Evolutionary conservation across 495 filamentous ascomycete species (phyloP), one percentile per base, ranked within the genome.

Genomic region (Lophiotrema nucula): DNA sequence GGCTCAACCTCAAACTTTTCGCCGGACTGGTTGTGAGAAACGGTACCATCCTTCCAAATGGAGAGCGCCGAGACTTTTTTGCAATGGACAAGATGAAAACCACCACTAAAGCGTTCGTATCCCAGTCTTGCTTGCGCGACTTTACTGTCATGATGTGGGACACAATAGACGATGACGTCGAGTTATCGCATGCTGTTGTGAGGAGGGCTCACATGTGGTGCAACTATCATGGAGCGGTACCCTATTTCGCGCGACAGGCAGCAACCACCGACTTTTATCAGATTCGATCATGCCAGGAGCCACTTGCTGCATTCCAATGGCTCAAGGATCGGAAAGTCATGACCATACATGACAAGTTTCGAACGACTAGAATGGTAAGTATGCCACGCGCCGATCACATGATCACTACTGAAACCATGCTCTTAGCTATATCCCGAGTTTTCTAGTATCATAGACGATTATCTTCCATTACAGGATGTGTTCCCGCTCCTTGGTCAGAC

Each of bases 241-340:
- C 74, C 2, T 83, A 76, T 76, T 79, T 83, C 47, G 74, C 78
- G 8, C 44, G 73, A 16, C 62, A 70, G 24, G 66, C 72, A 15
- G 75, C 79, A 10, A 64, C 83, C 11, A 58, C 58, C 15, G 67
- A 80, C 58, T 70, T 75, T 13, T 55, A 62, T 6, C 46, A 74
- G 6, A 73, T 74, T 38, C 61, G 59, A n/a, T 67, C 70, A 3
- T 69, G 64, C 5, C 47, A 65, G 2, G 73, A 81, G 56, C 79
- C 77, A 8, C 72, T 82, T 0, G 75, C 77, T 13, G 75, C 80
- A 16, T 82, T 84, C 58, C 72, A 78, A 35, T 84, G 81, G 81
- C 65, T 84, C 51, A 82, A 82, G 56, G 73, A 79, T 47, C 64
- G 74, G 0, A 71, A 75, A 23, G 69, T 80, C 23, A 82, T 82